Base-by-base conservation (phyloP, 305 asterid species). In the Nicotiana rustica region DNA sequence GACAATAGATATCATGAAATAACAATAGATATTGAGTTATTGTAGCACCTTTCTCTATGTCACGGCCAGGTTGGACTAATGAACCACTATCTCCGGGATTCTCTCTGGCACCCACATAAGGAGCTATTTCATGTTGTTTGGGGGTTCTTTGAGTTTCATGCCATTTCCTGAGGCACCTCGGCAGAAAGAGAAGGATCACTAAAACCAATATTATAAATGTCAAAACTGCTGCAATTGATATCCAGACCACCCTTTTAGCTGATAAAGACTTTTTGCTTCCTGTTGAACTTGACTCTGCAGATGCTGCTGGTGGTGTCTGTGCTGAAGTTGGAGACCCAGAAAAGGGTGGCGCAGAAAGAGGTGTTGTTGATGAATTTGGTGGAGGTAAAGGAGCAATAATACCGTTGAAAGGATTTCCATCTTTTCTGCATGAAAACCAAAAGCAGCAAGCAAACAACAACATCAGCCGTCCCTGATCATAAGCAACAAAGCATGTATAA, bases 81-180 rank as follows among this genome's bases (percentile, higher is more conserved):
- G 94, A 82, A 79, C 89, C 88, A 83, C 86, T 86, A 52, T 91
- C 94, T 89, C 91, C 81, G 71, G 86, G 91, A 85, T 91, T 91
- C 82, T 91, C 97, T 86, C 97, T 80, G 68, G 84, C 47, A 83
- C 94, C 94, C 0, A 85, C 70, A 83, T 91, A 90, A 5, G 98
- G 97, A 67, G 99, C 89, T 79, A 94, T 93, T 86, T 92, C 98
- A 67, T 91, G 97, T 84, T 87, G 87, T 87, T 92, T 94, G 25
- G 97, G 89, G 67, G 88, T 83, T 82, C 97, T 84, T 82, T 85
- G 81, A 8, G 83, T 81, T 60, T 92, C 97, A 75, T 88, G 87
- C 89, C 93, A 89, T 82, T 88, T 85, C 82, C 89, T 85, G 83
- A 90, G 82, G 86, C 96, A 92, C 87, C 90, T 92, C 55, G 98